Evolutionary conservation across 78 protist species (phyloP), one percentile per base, ranked within the genome.

Genomic region (Bodo saltans): DNA sequence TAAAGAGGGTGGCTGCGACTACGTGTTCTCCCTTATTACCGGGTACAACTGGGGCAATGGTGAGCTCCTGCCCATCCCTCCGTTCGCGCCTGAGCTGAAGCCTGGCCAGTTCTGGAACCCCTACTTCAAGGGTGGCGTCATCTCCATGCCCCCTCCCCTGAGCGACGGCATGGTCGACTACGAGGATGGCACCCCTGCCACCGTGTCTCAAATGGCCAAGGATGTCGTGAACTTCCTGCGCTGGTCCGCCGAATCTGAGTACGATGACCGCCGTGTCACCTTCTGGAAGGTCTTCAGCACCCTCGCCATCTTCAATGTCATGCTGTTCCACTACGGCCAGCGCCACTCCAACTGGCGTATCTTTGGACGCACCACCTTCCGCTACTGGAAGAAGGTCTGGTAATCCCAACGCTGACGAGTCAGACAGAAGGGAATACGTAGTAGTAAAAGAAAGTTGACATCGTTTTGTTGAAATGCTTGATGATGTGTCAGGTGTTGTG

Each of bases 121-220:
- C 29, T 95, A 92, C 91, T 95, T 95, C 88, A 68, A 94, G 11
- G 98, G 98, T 42, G 87, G 89, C 33, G 90, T 87, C 72, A 93
- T 95, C 70, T 90, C 84, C 67, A 93, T 95, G 96, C 90, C 93
- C 21, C 85, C 12, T 29, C 94, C 92, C 17, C 76, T 94, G 30
- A 70, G 42, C 32, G 84, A 89, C 81, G 91, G 69, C 29, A 30
- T 34, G 53, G 88, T 95, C 69, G 95, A 95, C 41, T 95, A 88
- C 71, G 92, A 84, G 28, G 97, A 95, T 72, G 95, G 95, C 32
- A 95, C 98, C 53, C 92, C 89, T 26, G 88, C 91, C 67, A 89
- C 98, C 1, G 83, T 85, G 68, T 79, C 93, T 2, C 98, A 94
- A 88, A 94, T 95, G 96, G 91, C 98, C 41, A 95, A 94, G 86